Base-by-base conservation (phyloP, 768 basidiomycete genomes). In the Nidularia pulvinata region DNA sequence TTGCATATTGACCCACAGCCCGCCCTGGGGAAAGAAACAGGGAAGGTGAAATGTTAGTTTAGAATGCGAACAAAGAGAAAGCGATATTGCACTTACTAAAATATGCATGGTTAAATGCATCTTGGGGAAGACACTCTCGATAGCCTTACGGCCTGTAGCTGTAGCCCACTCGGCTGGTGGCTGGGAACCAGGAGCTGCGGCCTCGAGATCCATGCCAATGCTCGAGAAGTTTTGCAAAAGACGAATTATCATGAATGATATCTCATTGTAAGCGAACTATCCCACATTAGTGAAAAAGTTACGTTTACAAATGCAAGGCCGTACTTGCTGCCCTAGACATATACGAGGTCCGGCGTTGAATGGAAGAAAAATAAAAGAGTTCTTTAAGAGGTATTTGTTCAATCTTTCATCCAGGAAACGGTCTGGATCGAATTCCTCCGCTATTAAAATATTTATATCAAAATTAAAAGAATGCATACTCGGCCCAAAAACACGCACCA, bases 331-430 rank as follows among this genome's bases (percentile, higher is more conserved):
- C 4, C 83, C 83, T 4, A 83, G 74, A 56, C 83, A 84, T 50
- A 84, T 83, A 13, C 82, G 74, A 5, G 83, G 84, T 13, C 79
- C 79, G 2, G 78, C 82, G 53, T 84, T 84, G 71, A 85, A 85
- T 13, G 84, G 84, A 4, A 88, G 73, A 70, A 90, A 91, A 53
- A 88, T 85, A 69, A 85, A 88, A 0, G 85, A 79, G 57, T 87
- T 86, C 36, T 80, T 76, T 32, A 79, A 70, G 32, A 89, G 73
- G 53, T 87, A 85, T 59, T 80, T 82, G 57, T 82, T 76, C 34
- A 87, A 65, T 7, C 87, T 74, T 7, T 82, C 73, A 61, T 88
- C 88, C 44, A 89, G 70, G 73, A 86, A 89, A 4, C 87, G 80
- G 55, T 88, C 85, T 0, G 88, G 87, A 60, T 90, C 87, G 52